These are phyloP conservation scores for Selenicereus undatus DNA, from an alignment of 148 eudicot species.

Conservation along the genomic window DNA sequence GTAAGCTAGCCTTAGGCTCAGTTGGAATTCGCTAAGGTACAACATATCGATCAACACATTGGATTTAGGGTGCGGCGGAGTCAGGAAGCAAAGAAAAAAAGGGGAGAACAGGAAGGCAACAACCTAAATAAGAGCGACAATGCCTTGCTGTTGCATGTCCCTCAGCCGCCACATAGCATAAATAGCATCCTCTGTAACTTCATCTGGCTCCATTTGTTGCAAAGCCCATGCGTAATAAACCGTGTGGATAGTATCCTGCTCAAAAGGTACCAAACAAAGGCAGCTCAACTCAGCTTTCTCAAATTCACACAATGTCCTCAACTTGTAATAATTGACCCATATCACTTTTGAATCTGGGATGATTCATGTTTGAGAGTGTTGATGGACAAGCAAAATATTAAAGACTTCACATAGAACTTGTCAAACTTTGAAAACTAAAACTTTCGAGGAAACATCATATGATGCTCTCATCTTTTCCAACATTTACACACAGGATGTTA, in stretches of 20 bases:
- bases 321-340: background rate
- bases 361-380: background rate
- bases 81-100: background rate
- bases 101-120: background rate
- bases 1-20: background rate
- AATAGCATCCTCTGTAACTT: constrained; percentile 50
- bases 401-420: background rate
- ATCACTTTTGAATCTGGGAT: background rate
- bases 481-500: background rate
- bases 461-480: background rate
- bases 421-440: background rate
- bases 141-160: constrained; percentile 82
- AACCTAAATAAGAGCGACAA: constrained; percentile 65
- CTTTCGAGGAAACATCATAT: background rate
- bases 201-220: constrained; percentile 56
- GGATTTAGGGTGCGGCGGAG: background rate
- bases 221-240: constrained; percentile 85
- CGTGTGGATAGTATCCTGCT: constrained; percentile 86
- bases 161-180: constrained; percentile 84
- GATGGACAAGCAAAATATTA: background rate
- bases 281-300: background rate
- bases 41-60: background rate
- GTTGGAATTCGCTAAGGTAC: constrained; percentile 10
- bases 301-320: background rate
- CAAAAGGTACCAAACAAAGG: constrained; percentile 1